Conservation (phyloP, 108 stramenopile species). For the Skeletonema grethae region DNA sequence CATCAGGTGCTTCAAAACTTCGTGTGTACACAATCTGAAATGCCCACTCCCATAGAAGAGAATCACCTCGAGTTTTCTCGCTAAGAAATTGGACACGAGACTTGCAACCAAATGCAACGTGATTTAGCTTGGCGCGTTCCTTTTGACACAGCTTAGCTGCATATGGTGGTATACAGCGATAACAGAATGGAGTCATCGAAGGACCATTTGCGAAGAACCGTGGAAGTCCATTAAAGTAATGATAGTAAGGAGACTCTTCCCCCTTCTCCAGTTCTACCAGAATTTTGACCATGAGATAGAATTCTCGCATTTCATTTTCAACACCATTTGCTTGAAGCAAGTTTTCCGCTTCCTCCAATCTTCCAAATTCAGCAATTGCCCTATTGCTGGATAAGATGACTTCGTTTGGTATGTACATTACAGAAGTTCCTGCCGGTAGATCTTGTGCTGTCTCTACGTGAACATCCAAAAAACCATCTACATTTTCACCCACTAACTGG, state of each 20-base stretch:
- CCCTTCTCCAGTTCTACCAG: constrained; percentile 31
- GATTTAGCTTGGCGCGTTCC: constrained; percentile 34
- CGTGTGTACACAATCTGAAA: constrained; percentile 45
- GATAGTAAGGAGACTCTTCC: constrained; percentile 22
- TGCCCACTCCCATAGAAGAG: constrained; percentile 33
- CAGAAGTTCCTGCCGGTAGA: constrained; percentile 45
- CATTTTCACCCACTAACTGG: constrained; percentile 24
- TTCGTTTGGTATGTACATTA: constrained; percentile 45
- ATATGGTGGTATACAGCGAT: constrained; percentile 36
- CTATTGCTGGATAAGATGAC: constrained; percentile 50
- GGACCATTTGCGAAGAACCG: constrained; percentile 28
- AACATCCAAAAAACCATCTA: constrained; percentile 24
- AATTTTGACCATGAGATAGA: constrained; percentile 40
- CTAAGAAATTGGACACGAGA: constrained; percentile 41
- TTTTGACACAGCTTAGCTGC: constrained; percentile 16
- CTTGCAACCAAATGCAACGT: constrained; percentile 21
- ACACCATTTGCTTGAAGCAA: constrained; percentile 13
- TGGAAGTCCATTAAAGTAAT: constrained; percentile 32
- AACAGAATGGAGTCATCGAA: constrained; percentile 42
- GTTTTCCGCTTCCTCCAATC: constrained; percentile 40
- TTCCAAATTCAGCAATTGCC: constrained; percentile 50
- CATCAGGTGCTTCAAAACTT: constrained; percentile 46
- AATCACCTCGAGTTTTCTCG: constrained; percentile 36
- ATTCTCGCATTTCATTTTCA: constrained; percentile 23
- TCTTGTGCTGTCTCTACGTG: constrained; percentile 45